Evolutionary conservation across 306 rosid genomes (phyloP).

Genomic region (Potentilla sterilis): DNA sequence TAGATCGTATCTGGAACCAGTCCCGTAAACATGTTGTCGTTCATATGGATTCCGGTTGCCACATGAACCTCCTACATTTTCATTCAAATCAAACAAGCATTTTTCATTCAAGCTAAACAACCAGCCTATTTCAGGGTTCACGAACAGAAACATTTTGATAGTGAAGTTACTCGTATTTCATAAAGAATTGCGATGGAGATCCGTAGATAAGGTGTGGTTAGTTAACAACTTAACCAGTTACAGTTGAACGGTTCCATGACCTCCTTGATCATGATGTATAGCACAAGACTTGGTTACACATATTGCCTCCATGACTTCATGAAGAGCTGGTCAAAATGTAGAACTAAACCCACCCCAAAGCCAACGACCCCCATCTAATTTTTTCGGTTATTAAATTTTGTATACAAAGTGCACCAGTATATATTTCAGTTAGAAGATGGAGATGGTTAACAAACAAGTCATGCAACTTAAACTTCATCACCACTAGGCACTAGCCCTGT

Average conservation of each 20-base stretch:
- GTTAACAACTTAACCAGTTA: conserved; percentile 27
- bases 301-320: background rate
- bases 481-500: background rate
- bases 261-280: conserved; percentile 14
- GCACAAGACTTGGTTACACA: background rate
- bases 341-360: conserved; percentile 33
- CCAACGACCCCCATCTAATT: conserved; percentile 36
- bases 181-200: background rate
- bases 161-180: background rate
- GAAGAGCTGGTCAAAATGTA: conserved; percentile 16
- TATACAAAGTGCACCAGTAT: conserved; percentile 30
- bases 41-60: background rate
- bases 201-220: conserved; percentile 3
- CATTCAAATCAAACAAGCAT: background rate
- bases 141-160: background rate
- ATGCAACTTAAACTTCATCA: conserved; percentile 11
- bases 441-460: conserved; percentile 72
- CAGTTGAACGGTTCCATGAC: conserved; percentile 48
- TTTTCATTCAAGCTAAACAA: background rate
- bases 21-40: background rate
- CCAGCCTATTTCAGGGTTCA: background rate
- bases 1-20: background rate
- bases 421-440: conserved; percentile 45
- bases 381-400: background rate
- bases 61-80: background rate